Percentiles rank a stretch among this genome's conserved stretches.
phyloP scores from a whole-genome alignment of 352 stramenopile genomes.

The Thalassiosira allenii region DNA sequence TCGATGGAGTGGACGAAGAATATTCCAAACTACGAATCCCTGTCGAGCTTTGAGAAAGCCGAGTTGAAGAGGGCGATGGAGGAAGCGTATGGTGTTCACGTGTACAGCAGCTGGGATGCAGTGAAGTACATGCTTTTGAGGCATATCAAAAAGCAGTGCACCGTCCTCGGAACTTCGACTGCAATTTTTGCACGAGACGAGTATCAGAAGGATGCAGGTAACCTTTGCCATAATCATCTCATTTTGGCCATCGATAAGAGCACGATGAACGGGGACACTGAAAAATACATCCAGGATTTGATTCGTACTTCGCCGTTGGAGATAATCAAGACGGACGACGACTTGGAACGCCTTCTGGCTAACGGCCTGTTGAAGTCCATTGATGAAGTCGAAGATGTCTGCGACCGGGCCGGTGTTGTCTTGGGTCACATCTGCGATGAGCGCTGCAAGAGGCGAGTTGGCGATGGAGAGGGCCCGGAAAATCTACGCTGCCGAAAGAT shows the following conservation, averaged over 20 bases:
- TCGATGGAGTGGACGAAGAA: conserved; percentile 24
- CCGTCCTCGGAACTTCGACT: neutral
- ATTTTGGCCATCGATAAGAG: conserved; percentile 24
- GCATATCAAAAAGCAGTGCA: conserved; percentile 35
- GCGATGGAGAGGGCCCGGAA: neutral
- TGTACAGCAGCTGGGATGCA: conserved; percentile 32
- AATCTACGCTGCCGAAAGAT: conserved; percentile 18
- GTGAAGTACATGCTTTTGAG: conserved; percentile 5
- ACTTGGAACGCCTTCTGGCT: conserved; percentile 19
- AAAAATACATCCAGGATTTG: conserved; percentile 22
- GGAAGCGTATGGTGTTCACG: conserved; percentile 7
- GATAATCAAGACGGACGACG: conserved; percentile 18
- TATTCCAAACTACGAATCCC: conserved; percentile 9
- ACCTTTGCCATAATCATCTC: conserved; percentile 37
- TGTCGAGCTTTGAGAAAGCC: conserved; percentile 19
- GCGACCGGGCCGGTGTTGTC: neutral
- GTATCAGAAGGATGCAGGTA: conserved; percentile 37
- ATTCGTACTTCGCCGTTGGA: conserved; percentile 24
- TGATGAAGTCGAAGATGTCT: neutral
- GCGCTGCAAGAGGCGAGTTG: conserved; percentile 15
- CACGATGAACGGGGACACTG: conserved; percentile 7
- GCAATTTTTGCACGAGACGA: conserved; percentile 36
- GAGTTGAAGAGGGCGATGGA: conserved; percentile 39
- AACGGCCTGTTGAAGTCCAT: conserved; percentile 20
- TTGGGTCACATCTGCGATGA: conserved; percentile 8